A percentile compares a stretch with the other conserved stretches of the same genome.
Conservation (phyloP, 805 yeast genomes). For the Sugiyamaella smithiae region DNA sequence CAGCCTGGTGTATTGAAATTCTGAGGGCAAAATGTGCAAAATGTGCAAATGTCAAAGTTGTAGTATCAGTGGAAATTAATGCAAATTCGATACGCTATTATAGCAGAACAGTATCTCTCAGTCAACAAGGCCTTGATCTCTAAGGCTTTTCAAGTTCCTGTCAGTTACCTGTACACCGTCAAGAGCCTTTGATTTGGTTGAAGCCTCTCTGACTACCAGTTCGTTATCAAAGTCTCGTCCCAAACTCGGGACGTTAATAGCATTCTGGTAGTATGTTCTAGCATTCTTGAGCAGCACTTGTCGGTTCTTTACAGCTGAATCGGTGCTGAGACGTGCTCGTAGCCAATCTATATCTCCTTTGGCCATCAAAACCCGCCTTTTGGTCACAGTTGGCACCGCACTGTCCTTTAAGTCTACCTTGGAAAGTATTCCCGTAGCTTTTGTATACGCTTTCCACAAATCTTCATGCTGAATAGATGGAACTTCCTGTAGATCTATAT, state of each 20-base stretch:
- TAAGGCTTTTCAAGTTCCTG: slow-evolving; percentile 5
- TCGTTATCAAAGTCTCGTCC: slow-evolving; percentile 14
- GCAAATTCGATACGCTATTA: too few relatives aligned
- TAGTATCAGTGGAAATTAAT: too few relatives aligned
- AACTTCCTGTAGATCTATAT: slow-evolving; percentile 20
- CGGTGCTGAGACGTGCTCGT: slow-evolving; percentile 21
- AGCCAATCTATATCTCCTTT: slow-evolving; percentile 29
- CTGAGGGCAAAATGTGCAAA: too few relatives aligned
- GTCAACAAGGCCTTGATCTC: slow-evolving; percentile 9
- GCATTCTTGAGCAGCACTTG: slow-evolving; percentile 25
- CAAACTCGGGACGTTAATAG: slow-evolving; percentile 20
- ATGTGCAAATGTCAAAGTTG: too few relatives aligned
- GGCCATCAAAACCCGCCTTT: slow-evolving; percentile 10
- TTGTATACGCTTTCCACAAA: slow-evolving; percentile 22
- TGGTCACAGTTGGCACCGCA: not conserved
- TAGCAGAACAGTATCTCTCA: too few relatives aligned
- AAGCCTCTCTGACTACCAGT: slow-evolving; percentile 20
- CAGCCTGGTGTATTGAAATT: too few relatives aligned
- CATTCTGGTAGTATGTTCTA: slow-evolving; percentile 26
- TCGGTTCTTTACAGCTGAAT: slow-evolving; percentile 23
- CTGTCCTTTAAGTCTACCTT: slow-evolving; percentile 5
- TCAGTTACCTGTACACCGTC: slow-evolving; percentile 1
- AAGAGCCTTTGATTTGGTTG: slow-evolving; percentile 12
- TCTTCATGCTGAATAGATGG: not conserved
- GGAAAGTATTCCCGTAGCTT: slow-evolving; percentile 15